Conservation (phyloP, 2,329 filamentous ascomycete species). For the Alternaria postmessia region DNA sequence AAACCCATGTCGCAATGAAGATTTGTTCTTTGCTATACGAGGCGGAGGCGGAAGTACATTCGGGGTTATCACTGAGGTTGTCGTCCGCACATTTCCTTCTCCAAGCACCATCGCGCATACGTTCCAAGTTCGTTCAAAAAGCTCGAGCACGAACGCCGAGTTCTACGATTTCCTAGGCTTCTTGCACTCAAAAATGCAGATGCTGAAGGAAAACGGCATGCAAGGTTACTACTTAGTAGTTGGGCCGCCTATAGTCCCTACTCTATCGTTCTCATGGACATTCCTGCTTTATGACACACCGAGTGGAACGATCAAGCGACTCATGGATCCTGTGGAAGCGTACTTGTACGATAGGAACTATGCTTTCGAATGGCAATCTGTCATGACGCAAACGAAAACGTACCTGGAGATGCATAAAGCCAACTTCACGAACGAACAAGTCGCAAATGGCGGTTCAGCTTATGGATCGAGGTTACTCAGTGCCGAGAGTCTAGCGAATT, state of each 20-base stretch:
- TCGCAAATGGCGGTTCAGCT: constrained; percentile 30
- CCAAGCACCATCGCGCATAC: constrained; percentile 36
- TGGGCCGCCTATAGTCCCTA: constrained; percentile 26
- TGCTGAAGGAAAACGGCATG: constrained; percentile 38
- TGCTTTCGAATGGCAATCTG: constrained; percentile 24
- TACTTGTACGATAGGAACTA: constrained; percentile 16
- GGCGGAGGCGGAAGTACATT: constrained; percentile 55
- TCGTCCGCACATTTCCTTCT: constrained; percentile 33
- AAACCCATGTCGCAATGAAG: constrained; percentile 35
- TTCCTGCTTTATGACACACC: constrained; percentile 36
- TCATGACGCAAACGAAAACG: constrained; percentile 17
- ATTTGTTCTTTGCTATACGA: constrained; percentile 53
- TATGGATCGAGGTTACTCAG: constrained; percentile 35
- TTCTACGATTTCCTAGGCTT: constrained; percentile 33
- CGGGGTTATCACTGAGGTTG: constrained; percentile 46
- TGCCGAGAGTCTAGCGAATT: constrained; percentile 25
- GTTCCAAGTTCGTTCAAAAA: constrained; percentile 23
- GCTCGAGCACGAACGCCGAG: constrained; percentile 12
- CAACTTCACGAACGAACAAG: constrained; percentile 26
- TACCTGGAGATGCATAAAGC: constrained; percentile 21
- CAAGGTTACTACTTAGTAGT: constrained; percentile 39
- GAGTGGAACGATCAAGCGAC: constrained; percentile 24
- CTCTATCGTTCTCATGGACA: constrained; percentile 25
- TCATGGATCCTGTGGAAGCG: constrained; percentile 28
- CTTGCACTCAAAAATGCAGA: constrained; percentile 33